These are phyloP conservation scores for Podila epicladia DNA, from an alignment of 192 early-diverging fungal species.

Conservation along the genomic window DNA sequence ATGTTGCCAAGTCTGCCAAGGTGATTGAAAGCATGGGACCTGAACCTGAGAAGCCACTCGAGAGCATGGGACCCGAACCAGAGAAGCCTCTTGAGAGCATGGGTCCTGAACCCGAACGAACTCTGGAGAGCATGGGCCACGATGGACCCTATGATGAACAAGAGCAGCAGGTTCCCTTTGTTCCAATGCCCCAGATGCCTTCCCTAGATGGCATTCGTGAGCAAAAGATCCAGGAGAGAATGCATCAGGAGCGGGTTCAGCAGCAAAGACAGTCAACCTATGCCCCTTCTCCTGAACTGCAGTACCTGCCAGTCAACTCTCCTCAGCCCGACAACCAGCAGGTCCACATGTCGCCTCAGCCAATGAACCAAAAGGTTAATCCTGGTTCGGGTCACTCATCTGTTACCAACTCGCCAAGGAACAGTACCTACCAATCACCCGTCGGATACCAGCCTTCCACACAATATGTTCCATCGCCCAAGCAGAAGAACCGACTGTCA, in stretches of 20 bases:
- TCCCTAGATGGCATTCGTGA: constrained; percentile 33
- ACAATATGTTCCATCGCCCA: constrained; percentile 35
- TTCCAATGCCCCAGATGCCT: constrained; percentile 43
- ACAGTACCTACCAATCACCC: constrained; percentile 25
- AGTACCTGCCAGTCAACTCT: constrained; percentile 19
- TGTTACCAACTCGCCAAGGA: constrained; percentile 2
- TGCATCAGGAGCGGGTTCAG: constrained; percentile 26
- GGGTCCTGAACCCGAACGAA: constrained; percentile 26
- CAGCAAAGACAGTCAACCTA: constrained; percentile 18
- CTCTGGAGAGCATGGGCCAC: not conserved
- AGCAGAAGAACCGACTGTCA: constrained; percentile 44
- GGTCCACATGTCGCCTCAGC: constrained; percentile 16
- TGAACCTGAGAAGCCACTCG: constrained; percentile 31
- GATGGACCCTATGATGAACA: not conserved
- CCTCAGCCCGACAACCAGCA: constrained; percentile 30
- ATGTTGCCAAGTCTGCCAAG: not conserved
- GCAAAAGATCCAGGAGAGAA: constrained; percentile 28
- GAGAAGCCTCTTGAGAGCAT: constrained; percentile 39
- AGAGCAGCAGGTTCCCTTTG: constrained; percentile 16
- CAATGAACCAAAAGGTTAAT: not conserved
- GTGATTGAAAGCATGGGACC: constrained; percentile 44
- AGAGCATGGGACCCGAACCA: constrained; percentile 47
- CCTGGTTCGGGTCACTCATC: not conserved
- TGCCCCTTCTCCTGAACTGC: constrained; percentile 17
- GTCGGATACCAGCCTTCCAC: constrained; percentile 28